phyloP scores from a whole-genome alignment of 805 yeast species.

The Kazachstania psychrophila region DNA sequence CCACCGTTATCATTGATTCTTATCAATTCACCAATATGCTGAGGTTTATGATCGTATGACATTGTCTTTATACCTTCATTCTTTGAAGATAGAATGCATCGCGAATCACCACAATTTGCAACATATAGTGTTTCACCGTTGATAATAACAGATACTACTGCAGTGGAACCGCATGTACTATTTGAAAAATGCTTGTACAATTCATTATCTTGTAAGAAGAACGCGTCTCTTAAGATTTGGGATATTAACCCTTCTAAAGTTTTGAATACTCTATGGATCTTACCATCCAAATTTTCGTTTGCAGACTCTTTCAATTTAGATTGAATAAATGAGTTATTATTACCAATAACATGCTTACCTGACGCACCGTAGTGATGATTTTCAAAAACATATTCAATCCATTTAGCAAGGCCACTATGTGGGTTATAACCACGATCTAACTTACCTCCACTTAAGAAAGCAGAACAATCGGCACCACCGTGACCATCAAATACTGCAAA shows the following conservation, averaged over 20 bases:
- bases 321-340: neutral
- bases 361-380: slow-evolving; percentile 22
- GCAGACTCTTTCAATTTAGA: neutral
- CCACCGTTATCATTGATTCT: slow-evolving; percentile 93
- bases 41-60: slow-evolving; percentile 85
- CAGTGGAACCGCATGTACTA: slow-evolving; percentile 45
- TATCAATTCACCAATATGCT: slow-evolving; percentile 86
- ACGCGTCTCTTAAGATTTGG: slow-evolving; percentile 36
- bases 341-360: slow-evolving; percentile 5
- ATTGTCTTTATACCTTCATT: slow-evolving; percentile 49
- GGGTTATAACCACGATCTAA: slow-evolving; percentile 8
- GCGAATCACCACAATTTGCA: slow-evolving; percentile 71
- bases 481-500: slow-evolving; percentile 80
- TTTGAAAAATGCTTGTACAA: slow-evolving; percentile 33
- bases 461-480: slow-evolving; percentile 61
- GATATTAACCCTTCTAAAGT: slow-evolving; percentile 31
- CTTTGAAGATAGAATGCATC: slow-evolving; percentile 47
- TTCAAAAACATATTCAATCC: slow-evolving; percentile 25
- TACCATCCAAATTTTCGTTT: slow-evolving; percentile 1
- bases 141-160: slow-evolving; percentile 38
- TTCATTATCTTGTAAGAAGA: slow-evolving; percentile 38
- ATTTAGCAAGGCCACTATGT: slow-evolving; percentile 21
- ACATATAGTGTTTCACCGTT: slow-evolving; percentile 41
- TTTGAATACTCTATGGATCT: slow-evolving; percentile 15
- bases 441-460: slow-evolving; percentile 35